Evolutionary conservation across 2,329 filamentous ascomycete species (phyloP).

Genomic region (Incumbomyces delicatus): DNA sequence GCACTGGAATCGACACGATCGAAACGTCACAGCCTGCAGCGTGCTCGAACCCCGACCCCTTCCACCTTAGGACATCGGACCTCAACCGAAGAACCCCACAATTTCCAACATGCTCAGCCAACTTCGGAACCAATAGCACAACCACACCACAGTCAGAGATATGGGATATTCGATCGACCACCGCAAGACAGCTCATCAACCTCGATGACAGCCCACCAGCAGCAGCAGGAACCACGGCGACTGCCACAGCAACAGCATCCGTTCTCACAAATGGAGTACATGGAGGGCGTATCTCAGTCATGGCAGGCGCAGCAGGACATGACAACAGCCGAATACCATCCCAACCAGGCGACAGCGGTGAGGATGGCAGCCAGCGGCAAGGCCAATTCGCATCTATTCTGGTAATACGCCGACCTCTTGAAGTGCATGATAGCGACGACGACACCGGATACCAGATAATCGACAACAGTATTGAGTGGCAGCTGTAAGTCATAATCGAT

Average conservation of each 20-base stretch:
- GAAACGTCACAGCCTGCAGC: background rate
- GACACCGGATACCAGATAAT: no score
- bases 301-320: no score
- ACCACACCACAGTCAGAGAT: background rate
- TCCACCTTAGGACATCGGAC: background rate
- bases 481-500: no score
- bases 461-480: no score
- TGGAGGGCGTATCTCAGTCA: no score
- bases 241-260: no score
- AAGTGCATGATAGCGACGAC: no score
- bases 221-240: no score
- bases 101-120: background rate
- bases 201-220: no score
- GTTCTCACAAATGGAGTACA: no score
- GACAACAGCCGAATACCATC: no score
- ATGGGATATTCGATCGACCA: background rate
- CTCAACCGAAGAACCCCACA: background rate
- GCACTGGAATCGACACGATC: background rate
- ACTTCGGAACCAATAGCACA: background rate
- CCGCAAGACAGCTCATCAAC: background rate
- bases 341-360: background rate
- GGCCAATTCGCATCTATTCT: constrained; percentile 2
- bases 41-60: background rate
- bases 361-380: background rate
- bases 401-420: background rate